Conservation (phyloP, 805 yeast species). For the Ogataea trehalophila region DNA sequence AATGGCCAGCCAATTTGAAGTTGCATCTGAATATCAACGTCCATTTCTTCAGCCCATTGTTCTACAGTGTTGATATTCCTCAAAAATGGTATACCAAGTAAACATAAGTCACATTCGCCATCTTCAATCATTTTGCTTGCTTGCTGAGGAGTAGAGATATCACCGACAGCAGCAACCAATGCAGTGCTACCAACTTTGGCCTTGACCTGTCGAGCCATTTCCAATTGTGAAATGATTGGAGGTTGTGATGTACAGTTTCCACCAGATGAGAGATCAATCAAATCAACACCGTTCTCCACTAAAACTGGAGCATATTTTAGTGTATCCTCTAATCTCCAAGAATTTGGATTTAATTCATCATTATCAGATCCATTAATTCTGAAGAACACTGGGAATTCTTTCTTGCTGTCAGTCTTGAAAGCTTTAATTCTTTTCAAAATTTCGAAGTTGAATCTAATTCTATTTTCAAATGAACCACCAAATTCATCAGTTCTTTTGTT, state of each 20-base stretch:
- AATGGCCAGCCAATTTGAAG: constrained; percentile 16
- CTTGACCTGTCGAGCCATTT: constrained; percentile 39
- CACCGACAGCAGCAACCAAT: constrained; percentile 45
- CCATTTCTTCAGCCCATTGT: constrained; percentile 47
- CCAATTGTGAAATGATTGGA: constrained; percentile 33
- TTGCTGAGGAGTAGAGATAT: constrained; percentile 29
- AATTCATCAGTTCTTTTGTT: constrained; percentile 58
- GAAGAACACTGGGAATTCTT: constrained; percentile 40
- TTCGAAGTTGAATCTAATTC: constrained; percentile 46
- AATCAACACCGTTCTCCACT: constrained; percentile 39
- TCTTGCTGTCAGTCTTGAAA: constrained; percentile 28
- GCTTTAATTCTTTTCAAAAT: constrained; percentile 38
- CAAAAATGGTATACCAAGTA: constrained; percentile 43
- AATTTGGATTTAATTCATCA: constrained; percentile 29
- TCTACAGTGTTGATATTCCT: constrained; percentile 47
- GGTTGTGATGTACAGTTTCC: constrained; percentile 35
- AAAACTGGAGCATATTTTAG: constrained; percentile 35
- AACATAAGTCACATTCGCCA: constrained; percentile 42
- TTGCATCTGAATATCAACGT: constrained; percentile 26
- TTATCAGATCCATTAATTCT: constrained; percentile 45
- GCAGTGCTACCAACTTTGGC: constrained; percentile 38
- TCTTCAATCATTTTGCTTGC: constrained; percentile 39
- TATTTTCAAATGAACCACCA: constrained; percentile 59
- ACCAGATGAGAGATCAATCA: constrained; percentile 53
- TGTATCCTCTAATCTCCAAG: constrained; percentile 44